These are phyloP conservation scores for Cutaneotrichosporon sp. DNA, from an alignment of 1,284 basidiomycete species.

Conservation along the genomic window DNA sequence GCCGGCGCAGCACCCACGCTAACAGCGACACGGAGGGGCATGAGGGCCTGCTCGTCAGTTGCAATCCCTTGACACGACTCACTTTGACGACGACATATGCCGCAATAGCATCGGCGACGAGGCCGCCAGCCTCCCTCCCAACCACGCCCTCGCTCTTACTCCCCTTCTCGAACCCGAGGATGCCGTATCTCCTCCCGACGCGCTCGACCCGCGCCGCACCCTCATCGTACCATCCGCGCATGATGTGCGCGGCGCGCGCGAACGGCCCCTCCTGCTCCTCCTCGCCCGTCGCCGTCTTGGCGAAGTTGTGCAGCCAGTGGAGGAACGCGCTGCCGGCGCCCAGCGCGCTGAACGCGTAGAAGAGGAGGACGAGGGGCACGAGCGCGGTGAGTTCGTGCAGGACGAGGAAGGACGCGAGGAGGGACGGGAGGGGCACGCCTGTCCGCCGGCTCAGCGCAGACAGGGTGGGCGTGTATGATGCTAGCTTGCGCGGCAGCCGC, in stretches of 20 bases:
- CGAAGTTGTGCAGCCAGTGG: slow-evolving; percentile 30
- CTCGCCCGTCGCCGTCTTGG: slow-evolving; percentile 6
- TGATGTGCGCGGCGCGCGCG: slow-evolving; percentile 47
- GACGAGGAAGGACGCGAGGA: slow-evolving; percentile 71
- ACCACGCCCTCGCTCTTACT: slow-evolving; percentile 2
- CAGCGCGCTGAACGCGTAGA: slow-evolving; percentile 63
- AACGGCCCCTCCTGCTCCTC: slow-evolving; percentile 1
- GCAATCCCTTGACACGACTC: slow-evolving; percentile 19
- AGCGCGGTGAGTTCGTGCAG: slow-evolving; percentile 85
- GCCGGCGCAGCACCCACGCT: slow-evolving; percentile 70
- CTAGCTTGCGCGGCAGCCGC: slow-evolving; percentile 13
- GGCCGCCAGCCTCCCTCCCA: slow-evolving; percentile 27
- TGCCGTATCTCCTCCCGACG: slow-evolving; percentile 70
- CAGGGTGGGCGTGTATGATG: slow-evolving; percentile 32
- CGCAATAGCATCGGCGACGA: slow-evolving; percentile 56
- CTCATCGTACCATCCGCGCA: slow-evolving; percentile 63
- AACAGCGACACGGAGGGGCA: slow-evolving; percentile 68
- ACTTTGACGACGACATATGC: slow-evolving; percentile 84
- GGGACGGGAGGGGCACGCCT: slow-evolving; percentile 61
- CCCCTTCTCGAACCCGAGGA: slow-evolving; percentile 68
- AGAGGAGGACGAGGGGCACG: slow-evolving; percentile 68
- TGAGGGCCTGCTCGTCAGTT: slow-evolving; percentile 57
- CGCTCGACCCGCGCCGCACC: slow-evolving; percentile 66
- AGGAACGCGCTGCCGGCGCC: slow-evolving; percentile 70
- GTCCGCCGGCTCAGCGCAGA: slow-evolving; percentile 29